These are phyloP conservation scores for Microcyclospora tardicrescens DNA, from an alignment of 2,329 filamentous ascomycete species.

Conservation along the genomic window DNA sequence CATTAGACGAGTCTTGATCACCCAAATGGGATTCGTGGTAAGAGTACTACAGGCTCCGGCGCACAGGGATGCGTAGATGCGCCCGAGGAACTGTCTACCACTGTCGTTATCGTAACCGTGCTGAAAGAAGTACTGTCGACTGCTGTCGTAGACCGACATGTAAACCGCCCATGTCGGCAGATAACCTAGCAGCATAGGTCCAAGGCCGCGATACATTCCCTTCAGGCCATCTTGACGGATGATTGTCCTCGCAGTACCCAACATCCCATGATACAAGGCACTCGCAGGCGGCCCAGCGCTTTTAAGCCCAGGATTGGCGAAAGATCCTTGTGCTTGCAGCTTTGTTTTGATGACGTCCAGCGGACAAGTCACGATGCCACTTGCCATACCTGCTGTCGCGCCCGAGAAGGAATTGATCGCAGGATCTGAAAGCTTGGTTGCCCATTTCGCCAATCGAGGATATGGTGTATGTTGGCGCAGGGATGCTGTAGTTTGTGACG, in stretches of 20 bases:
- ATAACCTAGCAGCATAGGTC: slow-evolving; percentile 90
- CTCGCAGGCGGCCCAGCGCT: slow-evolving; percentile 28
- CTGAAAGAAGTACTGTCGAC: slow-evolving; percentile 59
- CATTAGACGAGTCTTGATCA: slow-evolving; percentile 97
- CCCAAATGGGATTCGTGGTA: slow-evolving; percentile 96
- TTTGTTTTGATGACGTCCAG: slow-evolving; percentile 99
- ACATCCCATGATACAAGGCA: slow-evolving; percentile 65
- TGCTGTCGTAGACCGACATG: slow-evolving; percentile 89
- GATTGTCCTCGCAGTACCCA: slow-evolving; percentile 77
- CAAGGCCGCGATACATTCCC: slow-evolving; percentile 85
- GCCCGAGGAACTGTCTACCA: slow-evolving; percentile 60
- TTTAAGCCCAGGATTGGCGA: slow-evolving; percentile 33
- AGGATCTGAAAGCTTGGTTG: slow-evolving; percentile 38
- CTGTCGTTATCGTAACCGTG: slow-evolving; percentile 25
- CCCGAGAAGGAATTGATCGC: slow-evolving; percentile 73
- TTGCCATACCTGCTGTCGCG: slow-evolving; percentile 79
- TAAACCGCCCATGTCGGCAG: slow-evolving; percentile 97
- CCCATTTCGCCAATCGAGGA: slow-evolving; percentile 27
- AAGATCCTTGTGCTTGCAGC: slow-evolving; percentile 85
- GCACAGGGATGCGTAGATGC: slow-evolving; percentile 78
- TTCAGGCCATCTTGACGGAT: slow-evolving; percentile 77
- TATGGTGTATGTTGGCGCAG: slow-evolving; percentile 14
- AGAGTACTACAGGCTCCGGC: slow-evolving; percentile 89
- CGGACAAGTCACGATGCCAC: slow-evolving; percentile 87
- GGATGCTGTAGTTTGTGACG: slow-evolving; percentile 1